Evolutionary conservation across 352 stramenopile genomes (phyloP).

Genomic region (Phytopythium chamaehyphon): DNA sequence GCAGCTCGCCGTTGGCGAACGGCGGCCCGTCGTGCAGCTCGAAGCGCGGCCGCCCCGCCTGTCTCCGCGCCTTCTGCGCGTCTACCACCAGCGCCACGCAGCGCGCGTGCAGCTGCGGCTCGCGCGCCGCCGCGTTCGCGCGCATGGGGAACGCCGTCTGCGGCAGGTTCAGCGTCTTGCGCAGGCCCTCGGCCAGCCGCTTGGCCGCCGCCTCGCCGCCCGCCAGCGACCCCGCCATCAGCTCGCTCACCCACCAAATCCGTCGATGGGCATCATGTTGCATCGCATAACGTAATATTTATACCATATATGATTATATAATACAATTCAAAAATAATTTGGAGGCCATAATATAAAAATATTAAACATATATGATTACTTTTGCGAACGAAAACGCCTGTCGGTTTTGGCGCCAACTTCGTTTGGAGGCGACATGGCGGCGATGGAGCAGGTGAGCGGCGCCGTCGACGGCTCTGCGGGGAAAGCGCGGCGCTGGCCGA

Average conservation of each 20-base stretch:
- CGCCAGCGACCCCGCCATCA: conserved; percentile 4
- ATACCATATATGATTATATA: too few relatives aligned
- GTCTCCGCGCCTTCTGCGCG: conserved; percentile 18
- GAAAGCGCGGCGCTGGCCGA: too few relatives aligned
- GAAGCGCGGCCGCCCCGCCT: conserved; percentile 53
- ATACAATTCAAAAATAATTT: too few relatives aligned
- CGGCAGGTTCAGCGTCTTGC: conserved; percentile 94
- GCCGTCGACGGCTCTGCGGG: conserved; percentile 4
- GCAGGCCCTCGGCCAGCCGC: conserved; percentile 62
- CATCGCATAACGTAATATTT: too few relatives aligned
- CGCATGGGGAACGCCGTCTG: conserved; percentile 95
- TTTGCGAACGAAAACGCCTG: too few relatives aligned
- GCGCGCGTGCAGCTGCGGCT: conserved; percentile 62
- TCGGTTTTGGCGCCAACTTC: background rate
- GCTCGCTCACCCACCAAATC: background rate
- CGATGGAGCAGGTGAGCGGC: background rate
- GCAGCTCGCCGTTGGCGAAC: conserved; percentile 98
- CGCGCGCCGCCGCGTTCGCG: conserved; percentile 88
- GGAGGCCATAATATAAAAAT: too few relatives aligned
- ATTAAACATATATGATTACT: too few relatives aligned
- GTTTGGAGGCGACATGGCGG: conserved; percentile 2
- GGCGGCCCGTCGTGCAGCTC: conserved; percentile 98
- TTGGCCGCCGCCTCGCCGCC: conserved; percentile 42
- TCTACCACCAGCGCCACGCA: conserved; percentile 66
- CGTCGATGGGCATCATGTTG: background rate